Evolutionary conservation across 2,329 filamentous ascomycete genomes (phyloP).

Genomic region (Verticillium nonalfalfae): DNA sequence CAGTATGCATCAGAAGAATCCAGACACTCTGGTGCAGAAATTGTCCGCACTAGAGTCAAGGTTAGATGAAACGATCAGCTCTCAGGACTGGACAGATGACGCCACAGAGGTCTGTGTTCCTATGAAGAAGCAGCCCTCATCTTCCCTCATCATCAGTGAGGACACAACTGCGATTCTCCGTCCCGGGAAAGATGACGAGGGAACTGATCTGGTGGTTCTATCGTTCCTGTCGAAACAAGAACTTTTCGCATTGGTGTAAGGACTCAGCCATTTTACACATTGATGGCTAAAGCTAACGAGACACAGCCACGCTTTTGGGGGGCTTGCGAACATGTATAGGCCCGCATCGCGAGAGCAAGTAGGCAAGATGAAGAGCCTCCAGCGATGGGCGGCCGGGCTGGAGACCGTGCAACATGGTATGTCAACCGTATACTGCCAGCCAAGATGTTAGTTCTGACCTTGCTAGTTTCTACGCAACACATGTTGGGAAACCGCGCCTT

Average conservation of each 20-base stretch:
- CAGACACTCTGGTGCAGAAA: conserved; percentile 52
- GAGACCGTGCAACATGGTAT: conserved; percentile 42
- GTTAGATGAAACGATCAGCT: conserved; percentile 48
- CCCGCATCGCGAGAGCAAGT: conserved; percentile 15
- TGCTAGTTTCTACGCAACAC: background rate
- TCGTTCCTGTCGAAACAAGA: conserved; percentile 56
- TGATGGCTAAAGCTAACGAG: conserved; percentile 9
- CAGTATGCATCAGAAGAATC: conserved; percentile 57
- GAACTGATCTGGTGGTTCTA: conserved; percentile 50
- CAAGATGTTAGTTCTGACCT: background rate
- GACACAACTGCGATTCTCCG: conserved; percentile 51
- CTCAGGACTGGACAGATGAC: conserved; percentile 37
- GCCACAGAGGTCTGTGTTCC: conserved; percentile 48
- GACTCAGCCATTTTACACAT: background rate
- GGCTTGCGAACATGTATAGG: conserved; percentile 38
- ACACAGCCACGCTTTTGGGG: conserved; percentile 47
- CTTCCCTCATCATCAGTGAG: conserved; percentile 44
- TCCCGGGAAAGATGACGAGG: conserved; percentile 34
- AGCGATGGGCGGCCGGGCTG: conserved; percentile 35
- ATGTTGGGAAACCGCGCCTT: background rate
- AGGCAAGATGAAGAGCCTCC: conserved; percentile 15
- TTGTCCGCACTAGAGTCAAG: conserved; percentile 54
- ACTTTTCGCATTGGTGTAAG: conserved; percentile 48
- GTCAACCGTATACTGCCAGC: conserved; percentile 4
- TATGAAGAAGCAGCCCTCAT: conserved; percentile 42